Conservation (phyloP, 208 protist species). For the Spongospora subterranea region DNA sequence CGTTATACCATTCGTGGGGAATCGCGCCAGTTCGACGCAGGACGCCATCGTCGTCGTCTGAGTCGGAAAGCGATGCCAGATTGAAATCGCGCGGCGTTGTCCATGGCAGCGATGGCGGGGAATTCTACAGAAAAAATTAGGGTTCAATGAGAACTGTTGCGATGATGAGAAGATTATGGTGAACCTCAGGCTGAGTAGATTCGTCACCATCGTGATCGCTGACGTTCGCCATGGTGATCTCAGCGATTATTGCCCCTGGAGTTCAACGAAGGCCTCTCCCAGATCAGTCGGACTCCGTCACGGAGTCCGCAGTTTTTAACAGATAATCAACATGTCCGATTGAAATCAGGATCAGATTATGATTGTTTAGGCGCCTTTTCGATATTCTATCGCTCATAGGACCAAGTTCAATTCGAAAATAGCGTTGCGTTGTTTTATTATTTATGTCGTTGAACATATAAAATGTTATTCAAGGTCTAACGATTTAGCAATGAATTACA, state of each 20-base stretch:
- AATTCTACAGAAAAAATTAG: neutral
- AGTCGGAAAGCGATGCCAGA: constrained; percentile 8
- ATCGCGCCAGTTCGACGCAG: constrained; percentile 80
- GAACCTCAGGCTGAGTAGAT: neutral
- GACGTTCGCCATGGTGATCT: neutral
- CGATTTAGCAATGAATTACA: neutral
- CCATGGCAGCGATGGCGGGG: neutral
- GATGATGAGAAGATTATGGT: neutral
- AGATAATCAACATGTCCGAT: neutral
- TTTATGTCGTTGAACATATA: neutral
- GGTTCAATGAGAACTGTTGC: neutral
- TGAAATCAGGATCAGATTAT: neutral
- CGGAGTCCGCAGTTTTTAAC: neutral
- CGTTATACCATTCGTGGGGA: constrained; percentile 84
- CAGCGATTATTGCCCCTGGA: neutral
- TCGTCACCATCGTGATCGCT: neutral
- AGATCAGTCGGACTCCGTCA: neutral
- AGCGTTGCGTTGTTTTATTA: neutral
- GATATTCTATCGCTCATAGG: neutral
- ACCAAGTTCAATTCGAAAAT: neutral
- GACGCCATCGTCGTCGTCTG: constrained; percentile 54
- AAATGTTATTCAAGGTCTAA: neutral
- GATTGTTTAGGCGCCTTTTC: neutral
- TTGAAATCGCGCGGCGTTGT: neutral
- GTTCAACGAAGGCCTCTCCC: too few species aligned